These are phyloP conservation scores for Xylaria grammica DNA, from an alignment of 495 filamentous ascomycete species.

Conservation along the genomic window DNA sequence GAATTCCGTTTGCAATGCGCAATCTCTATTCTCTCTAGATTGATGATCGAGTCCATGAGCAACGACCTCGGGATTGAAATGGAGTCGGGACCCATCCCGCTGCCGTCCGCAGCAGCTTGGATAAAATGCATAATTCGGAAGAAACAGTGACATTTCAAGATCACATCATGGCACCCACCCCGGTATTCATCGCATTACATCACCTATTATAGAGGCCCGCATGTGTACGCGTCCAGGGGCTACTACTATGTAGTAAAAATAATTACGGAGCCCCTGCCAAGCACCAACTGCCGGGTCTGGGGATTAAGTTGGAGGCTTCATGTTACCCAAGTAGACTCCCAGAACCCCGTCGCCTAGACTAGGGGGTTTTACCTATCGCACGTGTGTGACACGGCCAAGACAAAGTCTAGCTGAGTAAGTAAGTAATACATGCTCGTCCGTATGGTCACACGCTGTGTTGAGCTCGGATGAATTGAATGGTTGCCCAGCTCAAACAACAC, in stretches of 20 bases:
- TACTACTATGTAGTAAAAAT: background rate
- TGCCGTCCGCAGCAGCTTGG: background rate
- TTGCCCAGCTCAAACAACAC: background rate
- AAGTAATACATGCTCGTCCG: background rate
- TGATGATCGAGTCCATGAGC: too few species aligned
- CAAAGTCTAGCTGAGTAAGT: background rate
- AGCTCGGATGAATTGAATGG: background rate
- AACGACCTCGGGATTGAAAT: too few species aligned
- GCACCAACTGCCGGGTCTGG: conserved; percentile 3
- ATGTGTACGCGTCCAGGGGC: conserved; percentile 10
- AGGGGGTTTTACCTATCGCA: background rate
- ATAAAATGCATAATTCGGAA: conserved; percentile 5
- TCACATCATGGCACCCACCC: background rate
- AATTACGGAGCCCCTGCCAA: background rate
- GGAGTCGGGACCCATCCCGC: too few species aligned
- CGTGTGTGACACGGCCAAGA: conserved; percentile 10
- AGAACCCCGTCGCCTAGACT: conserved; percentile 3
- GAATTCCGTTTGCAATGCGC: too few species aligned
- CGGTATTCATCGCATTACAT: background rate
- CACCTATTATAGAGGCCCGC: background rate
- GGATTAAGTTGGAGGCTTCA: background rate
- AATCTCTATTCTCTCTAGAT: too few species aligned
- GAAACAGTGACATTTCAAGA: conserved; percentile 6
- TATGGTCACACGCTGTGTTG: background rate
- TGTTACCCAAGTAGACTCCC: background rate